A percentile compares a stretch with the other conserved stretches of the same genome.
Conservation (phyloP, 306 rosid genomes). For the Vigna mungo region DNA sequence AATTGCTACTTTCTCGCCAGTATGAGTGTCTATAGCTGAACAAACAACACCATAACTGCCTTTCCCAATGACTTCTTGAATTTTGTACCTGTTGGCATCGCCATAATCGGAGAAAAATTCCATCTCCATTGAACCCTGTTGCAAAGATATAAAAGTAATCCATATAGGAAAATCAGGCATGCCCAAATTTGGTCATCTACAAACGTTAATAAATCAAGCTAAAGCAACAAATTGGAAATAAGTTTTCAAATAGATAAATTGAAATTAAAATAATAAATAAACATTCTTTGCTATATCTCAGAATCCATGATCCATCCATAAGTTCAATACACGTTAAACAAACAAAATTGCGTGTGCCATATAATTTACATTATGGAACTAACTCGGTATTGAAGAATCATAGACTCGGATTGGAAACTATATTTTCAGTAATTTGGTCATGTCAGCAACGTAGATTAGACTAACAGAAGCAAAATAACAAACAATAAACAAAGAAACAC, state of each 20-base stretch:
- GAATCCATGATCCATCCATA: constrained; percentile 29
- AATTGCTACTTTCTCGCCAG: constrained; percentile 90
- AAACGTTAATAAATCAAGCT: constrained; percentile 30
- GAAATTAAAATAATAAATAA: neutral
- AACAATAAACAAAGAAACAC: constrained; percentile 31
- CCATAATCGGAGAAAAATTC: constrained; percentile 95
- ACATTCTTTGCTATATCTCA: neutral
- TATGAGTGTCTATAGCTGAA: constrained; percentile 92
- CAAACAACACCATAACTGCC: constrained; percentile 99
- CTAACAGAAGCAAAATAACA: constrained; percentile 35
- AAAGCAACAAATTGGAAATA: constrained; percentile 21
- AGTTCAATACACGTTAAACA: neutral
- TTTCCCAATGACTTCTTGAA: constrained; percentile 92
- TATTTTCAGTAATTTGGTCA: constrained; percentile 20
- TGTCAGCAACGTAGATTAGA: constrained; percentile 31
- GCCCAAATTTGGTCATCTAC: constrained; percentile 23
- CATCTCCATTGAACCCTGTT: constrained; percentile 77
- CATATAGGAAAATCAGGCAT: constrained; percentile 28
- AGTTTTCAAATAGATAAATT: neutral
- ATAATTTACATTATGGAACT: constrained; percentile 18
- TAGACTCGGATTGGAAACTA: neutral
- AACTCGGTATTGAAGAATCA: constrained; percentile 18
- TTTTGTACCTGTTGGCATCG: constrained; percentile 84
- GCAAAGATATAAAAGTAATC: constrained; percentile 42
- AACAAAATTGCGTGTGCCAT: neutral